A percentile compares a stretch with the other conserved stretches of the same genome.
phyloP scores from a whole-genome alignment of 192 early-diverging fungal species.

The Dissophora globulifera region DNA sequence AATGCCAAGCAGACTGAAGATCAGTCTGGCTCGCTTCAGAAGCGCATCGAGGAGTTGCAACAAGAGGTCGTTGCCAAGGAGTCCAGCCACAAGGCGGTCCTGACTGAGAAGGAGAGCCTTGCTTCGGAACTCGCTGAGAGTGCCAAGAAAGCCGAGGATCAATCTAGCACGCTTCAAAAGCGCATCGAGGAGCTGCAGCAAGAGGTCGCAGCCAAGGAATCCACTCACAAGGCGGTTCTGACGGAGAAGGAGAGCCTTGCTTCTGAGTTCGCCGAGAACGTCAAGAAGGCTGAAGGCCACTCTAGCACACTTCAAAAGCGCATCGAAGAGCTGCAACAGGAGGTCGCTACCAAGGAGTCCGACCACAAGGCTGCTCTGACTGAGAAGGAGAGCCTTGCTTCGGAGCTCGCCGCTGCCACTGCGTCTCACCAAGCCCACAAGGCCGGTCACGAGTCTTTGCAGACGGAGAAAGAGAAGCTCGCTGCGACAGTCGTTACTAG shows the following conservation, averaged over 20 bases:
- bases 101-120: slow-evolving; percentile 41
- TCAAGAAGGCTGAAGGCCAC: slow-evolving; percentile 33
- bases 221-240: slow-evolving; percentile 18
- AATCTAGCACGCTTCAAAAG: slow-evolving; percentile 20
- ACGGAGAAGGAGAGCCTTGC: slow-evolving; percentile 37
- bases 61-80: slow-evolving; percentile 25
- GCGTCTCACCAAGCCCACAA: slow-evolving; percentile 5
- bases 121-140: slow-evolving; percentile 8
- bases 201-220: slow-evolving; percentile 22
- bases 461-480: slow-evolving; percentile 31
- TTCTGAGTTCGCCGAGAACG: slow-evolving; percentile 2
- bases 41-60: slow-evolving; percentile 42
- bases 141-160: slow-evolving; percentile 30
- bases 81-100: slow-evolving; percentile 16
- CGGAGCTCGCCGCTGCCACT: slow-evolving; percentile 5
- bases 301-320: slow-evolving; percentile 22
- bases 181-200: slow-evolving; percentile 41
- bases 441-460: slow-evolving; percentile 10
- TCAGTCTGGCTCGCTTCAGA: slow-evolving; percentile 18
- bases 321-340: slow-evolving; percentile 38
- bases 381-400: slow-evolving; percentile 36
- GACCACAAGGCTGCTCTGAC: slow-evolving; percentile 16
- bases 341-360: slow-evolving; percentile 22
- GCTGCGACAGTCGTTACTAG: slow-evolving; percentile 10
- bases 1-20: slow-evolving; percentile 33